Evolutionary conservation across 73 alveolate species (phyloP).

Genomic region (Stentor coeruleus): DNA sequence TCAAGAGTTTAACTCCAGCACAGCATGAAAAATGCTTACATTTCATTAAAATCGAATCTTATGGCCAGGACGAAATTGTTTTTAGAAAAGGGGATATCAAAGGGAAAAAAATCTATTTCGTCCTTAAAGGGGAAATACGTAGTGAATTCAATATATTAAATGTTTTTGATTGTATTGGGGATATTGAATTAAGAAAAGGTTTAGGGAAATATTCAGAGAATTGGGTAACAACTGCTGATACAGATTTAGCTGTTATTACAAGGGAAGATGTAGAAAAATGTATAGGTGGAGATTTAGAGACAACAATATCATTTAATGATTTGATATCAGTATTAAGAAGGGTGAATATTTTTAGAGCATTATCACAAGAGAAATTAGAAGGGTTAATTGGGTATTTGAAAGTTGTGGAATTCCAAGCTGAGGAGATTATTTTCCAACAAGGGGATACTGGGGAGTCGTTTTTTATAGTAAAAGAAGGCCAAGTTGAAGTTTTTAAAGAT

Average conservation of each 20-base stretch:
- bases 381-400: neutral
- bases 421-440: conserved; percentile 25
- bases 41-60: conserved; percentile 18
- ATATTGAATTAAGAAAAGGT: neutral
- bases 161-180: conserved; percentile 3
- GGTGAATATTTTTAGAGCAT: neutral
- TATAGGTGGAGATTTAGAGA: conserved; percentile 44
- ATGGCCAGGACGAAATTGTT: conserved; percentile 29
- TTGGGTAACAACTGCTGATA: neutral
- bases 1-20: conserved; percentile 28
- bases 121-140: conserved; percentile 35
- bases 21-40: conserved; percentile 32
- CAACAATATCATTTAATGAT: neutral
- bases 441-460: conserved; percentile 28
- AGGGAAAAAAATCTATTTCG: conserved; percentile 21
- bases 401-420: conserved; percentile 33
- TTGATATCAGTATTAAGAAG: neutral
- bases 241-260: neutral
- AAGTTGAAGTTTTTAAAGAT: conserved; percentile 22
- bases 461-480: conserved; percentile 29
- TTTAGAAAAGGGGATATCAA: conserved; percentile 29
- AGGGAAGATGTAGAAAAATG: neutral
- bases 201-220: conserved; percentile 23
- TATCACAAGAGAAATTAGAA: neutral
- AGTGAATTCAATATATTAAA: conserved; percentile 27